Conservation (phyloP, 2,329 filamentous ascomycete genomes). For the Talaromyces sp. region DNA sequence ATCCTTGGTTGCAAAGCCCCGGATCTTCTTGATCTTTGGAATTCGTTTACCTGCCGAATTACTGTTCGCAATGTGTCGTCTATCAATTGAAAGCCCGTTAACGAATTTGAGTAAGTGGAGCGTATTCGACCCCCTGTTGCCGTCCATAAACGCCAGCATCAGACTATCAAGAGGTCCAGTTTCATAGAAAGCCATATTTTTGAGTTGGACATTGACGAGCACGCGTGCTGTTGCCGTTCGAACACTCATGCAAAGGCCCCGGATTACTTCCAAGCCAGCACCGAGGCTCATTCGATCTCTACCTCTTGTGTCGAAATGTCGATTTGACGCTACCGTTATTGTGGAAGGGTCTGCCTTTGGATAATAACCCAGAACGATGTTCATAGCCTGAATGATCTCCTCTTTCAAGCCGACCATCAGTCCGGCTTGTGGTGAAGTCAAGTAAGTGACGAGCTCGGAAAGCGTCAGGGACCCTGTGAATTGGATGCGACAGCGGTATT, state of each 20-base stretch:
- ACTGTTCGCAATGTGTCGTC: slow-evolving; percentile 39
- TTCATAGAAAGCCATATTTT: slow-evolving; percentile 57
- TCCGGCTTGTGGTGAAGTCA: slow-evolving; percentile 34
- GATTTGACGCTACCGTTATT: slow-evolving; percentile 45
- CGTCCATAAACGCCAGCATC: slow-evolving; percentile 24
- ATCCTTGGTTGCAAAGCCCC: slow-evolving; percentile 38
- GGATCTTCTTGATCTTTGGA: slow-evolving; percentile 44
- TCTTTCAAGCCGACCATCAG: slow-evolving; percentile 43
- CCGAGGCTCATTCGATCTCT: slow-evolving; percentile 54
- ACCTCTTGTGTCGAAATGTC: slow-evolving; percentile 47
- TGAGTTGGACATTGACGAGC: slow-evolving; percentile 61
- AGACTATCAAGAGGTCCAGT: slow-evolving; percentile 39
- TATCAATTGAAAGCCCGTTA: slow-evolving; percentile 38
- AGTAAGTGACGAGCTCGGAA: slow-evolving; percentile 45
- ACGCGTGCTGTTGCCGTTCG: slow-evolving; percentile 56
- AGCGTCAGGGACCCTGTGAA: slow-evolving; percentile 34
- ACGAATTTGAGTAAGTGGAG: slow-evolving; percentile 28
- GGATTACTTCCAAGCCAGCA: slow-evolving; percentile 53
- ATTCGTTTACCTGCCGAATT: slow-evolving; percentile 3
- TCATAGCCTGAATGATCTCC: slow-evolving; percentile 56
- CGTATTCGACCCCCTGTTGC: slow-evolving; percentile 18
- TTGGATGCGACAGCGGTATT: slow-evolving; percentile 31
- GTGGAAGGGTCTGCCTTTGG: slow-evolving; percentile 44
- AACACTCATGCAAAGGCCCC: slow-evolving; percentile 61
- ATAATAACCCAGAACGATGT: slow-evolving; percentile 54